Conservation (phyloP, 1,139 yeast genomes). For the Sugiyamaella japonica region DNA sequence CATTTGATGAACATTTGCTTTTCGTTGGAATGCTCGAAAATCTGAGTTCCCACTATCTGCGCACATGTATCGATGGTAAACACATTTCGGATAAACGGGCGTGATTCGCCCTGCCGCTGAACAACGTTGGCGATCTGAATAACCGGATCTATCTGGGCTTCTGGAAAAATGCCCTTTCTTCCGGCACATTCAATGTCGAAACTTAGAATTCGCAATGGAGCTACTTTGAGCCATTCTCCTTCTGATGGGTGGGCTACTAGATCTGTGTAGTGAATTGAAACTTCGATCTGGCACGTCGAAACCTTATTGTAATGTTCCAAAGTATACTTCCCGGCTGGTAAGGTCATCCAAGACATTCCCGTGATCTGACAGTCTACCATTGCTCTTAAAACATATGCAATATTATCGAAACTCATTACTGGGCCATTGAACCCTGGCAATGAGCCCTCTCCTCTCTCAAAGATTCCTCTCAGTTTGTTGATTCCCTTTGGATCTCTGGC, state of each 20-base stretch:
- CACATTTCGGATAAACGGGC: conserved; percentile 91
- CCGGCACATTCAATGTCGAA: conserved; percentile 99
- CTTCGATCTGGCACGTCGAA: conserved; percentile 86
- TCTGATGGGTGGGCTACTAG: conserved; percentile 81
- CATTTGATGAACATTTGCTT: conserved; percentile 80
- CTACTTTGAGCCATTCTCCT: conserved; percentile 91
- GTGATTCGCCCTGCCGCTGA: conserved; percentile 70
- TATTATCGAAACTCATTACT: conserved; percentile 80
- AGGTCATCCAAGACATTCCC: conserved; percentile 97
- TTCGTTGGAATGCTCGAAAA: conserved; percentile 73
- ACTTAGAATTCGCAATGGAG: conserved; percentile 89
- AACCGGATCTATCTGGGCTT: conserved; percentile 88
- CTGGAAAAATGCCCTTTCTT: conserved; percentile 94
- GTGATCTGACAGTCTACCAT: conserved; percentile 87
- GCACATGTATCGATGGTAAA: conserved; percentile 91
- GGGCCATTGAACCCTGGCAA: conserved; percentile 43
- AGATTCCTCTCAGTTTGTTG: conserved; percentile 67
- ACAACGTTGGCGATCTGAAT: conserved; percentile 97
- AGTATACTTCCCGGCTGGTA: conserved; percentile 71
- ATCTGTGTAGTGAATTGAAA: conserved; percentile 64
- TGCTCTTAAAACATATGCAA: conserved; percentile 77
- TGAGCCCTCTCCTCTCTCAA: conserved; percentile 75
- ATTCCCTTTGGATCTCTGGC: conserved; percentile 66
- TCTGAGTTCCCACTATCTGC: conserved; percentile 91
- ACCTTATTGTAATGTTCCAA: conserved; percentile 47